Percentiles rank a stretch among this genome's conserved stretches.
Evolutionary conservation across 345 rosid genomes (phyloP).

Genomic region (Erysimum cheiranthoides): DNA sequence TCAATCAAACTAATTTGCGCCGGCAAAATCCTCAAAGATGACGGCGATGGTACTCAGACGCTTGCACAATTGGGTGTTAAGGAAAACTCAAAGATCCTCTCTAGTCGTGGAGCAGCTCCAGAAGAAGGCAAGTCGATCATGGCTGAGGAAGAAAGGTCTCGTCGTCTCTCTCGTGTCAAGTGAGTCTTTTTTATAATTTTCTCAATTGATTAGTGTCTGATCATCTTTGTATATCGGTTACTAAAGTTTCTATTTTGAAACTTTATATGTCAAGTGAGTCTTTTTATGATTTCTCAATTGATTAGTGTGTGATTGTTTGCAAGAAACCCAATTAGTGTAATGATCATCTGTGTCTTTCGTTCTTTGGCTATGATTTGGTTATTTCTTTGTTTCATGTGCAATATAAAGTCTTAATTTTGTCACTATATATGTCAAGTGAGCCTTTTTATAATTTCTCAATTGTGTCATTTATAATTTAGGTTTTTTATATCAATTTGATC

Average conservation of each 20-base stretch:
- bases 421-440: not conserved
- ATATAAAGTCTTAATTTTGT: not conserved
- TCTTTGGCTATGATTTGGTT: not conserved
- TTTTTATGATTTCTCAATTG: not conserved
- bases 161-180: conserved; percentile 76
- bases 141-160: conserved; percentile 82
- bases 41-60: conserved; percentile 54
- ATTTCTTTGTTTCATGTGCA: not conserved
- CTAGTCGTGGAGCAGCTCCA: conserved; percentile 56
- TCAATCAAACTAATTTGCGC: conserved; percentile 79
- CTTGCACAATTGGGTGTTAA: conserved; percentile 67
- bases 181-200: conserved; percentile 41
- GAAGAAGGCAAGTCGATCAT: conserved; percentile 73
- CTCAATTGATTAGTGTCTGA: not conserved
- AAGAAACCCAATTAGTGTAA: not conserved
- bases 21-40: conserved; percentile 77
- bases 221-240: not conserved
- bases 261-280: not conserved
- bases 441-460: no score
- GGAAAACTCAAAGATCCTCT: conserved; percentile 78
- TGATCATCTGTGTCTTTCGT: not conserved
- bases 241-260: not conserved
- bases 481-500: no score
- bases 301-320: not conserved
- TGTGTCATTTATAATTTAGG: no score